Conservation (phyloP, 1,284 basidiomycete genomes). For the Grifola frondosa region DNA sequence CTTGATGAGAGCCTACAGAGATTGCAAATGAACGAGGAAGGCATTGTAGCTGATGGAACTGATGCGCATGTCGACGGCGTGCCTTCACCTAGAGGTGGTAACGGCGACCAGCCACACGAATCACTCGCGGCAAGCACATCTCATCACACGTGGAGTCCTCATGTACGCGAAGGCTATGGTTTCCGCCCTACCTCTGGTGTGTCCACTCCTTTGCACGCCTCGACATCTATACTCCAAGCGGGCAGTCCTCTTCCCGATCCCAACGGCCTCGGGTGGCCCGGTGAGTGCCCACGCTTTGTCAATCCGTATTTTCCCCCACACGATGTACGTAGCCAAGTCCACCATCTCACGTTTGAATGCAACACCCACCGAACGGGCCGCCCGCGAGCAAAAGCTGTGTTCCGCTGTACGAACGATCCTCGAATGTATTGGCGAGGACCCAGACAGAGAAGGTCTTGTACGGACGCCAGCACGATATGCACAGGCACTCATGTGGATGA, state of each 20-base stretch:
- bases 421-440: constrained; percentile 98
- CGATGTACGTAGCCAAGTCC: constrained; percentile 70
- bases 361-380: constrained; percentile 69
- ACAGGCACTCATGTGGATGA: constrained; percentile 99
- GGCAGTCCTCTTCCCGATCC: constrained; percentile 69
- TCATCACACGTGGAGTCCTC: constrained; percentile 34
- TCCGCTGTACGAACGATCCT: constrained; percentile 89
- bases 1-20: constrained; percentile 32
- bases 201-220: constrained; percentile 55
- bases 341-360: constrained; percentile 84
- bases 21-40: constrained; percentile 24
- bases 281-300: constrained; percentile 41
- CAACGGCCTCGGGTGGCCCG: constrained; percentile 93
- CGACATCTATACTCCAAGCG: constrained; percentile 17
- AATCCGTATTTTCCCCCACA: constrained; percentile 3
- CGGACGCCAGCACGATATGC: constrained; percentile 96
- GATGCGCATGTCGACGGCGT: constrained; percentile 18
- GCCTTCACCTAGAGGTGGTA: constrained; percentile 14
- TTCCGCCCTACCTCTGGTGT: constrained; percentile 70
- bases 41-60: constrained; percentile 9
- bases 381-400: constrained; percentile 77
- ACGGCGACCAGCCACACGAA: constrained; percentile 10
- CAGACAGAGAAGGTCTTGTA: constrained; percentile 87
- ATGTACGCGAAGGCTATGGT: constrained; percentile 74
- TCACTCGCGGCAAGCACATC: constrained; percentile 12